Percentiles rank a stretch among this genome's conserved stretches.
Conservation (phyloP, 2,329 filamentous ascomycete species). For the Colletotrichum endophyticum region DNA sequence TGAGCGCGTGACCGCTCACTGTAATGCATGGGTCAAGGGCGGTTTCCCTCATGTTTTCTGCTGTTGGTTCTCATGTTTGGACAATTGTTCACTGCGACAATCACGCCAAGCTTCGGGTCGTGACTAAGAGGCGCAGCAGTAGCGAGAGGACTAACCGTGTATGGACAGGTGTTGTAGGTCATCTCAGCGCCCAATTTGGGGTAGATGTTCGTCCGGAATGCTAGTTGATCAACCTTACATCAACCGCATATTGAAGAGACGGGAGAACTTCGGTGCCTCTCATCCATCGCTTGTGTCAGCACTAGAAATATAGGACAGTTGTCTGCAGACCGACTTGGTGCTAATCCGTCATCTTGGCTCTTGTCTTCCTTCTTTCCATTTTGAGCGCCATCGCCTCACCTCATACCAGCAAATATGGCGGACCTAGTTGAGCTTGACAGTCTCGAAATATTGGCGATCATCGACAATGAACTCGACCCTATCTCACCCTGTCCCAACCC, state of each 20-base stretch:
- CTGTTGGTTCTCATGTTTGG: not conserved
- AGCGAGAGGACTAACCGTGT: not conserved
- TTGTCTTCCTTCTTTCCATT: not conserved
- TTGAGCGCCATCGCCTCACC: not conserved
- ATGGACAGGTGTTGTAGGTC: not conserved
- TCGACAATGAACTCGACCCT: constrained; percentile 60
- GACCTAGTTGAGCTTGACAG: constrained; percentile 27
- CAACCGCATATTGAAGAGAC: not conserved
- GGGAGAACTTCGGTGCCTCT: not conserved
- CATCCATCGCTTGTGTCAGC: not conserved
- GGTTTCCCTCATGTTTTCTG: not conserved
- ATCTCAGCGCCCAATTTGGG: not conserved
- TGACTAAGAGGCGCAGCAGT: not conserved
- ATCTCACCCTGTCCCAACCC: constrained; percentile 51
- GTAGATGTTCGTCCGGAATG: not conserved
- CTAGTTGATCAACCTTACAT: not conserved
- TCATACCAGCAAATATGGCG: not conserved
- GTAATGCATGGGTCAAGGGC: not conserved
- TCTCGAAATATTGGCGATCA: constrained; percentile 53
- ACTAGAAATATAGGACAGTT: not conserved
- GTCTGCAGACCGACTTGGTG: not conserved
- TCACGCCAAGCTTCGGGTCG: not conserved
- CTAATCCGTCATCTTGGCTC: not conserved
- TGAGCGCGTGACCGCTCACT: not conserved
- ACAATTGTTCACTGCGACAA: not conserved